Base-by-base conservation (phyloP, 176 grass and related monocot genomes). In the Hordeum marinum region DNA sequence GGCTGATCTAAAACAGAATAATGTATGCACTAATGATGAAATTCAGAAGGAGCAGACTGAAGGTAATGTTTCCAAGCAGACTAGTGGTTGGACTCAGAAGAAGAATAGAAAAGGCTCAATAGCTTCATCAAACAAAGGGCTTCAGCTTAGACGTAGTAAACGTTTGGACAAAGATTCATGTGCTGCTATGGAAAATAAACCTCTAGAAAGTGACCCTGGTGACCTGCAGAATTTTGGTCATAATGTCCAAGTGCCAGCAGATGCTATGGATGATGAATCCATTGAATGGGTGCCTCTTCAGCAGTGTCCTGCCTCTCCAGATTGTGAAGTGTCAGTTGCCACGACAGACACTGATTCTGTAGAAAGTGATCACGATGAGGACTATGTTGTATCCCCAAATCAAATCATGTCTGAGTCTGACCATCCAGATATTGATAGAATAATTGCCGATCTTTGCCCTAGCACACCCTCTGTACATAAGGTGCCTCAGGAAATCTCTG, bases 101-200 rank as follows among this genome's bases (percentile, higher is more conserved):
- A 64, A 63, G 48, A 82, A 71, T 15, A 71, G 48, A 43, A 82
- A 82, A 23, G 46, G 65, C 32, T 57, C 54, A 36, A 71, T 59
- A 5, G 48, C 65, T 71, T 71, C 37, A 39, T 72, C 39, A 79
- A 84, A 72, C 78, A 20, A 36, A 57, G 71, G 63, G 17, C 9
- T 83, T 62, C 80, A 78, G 10, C 86, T 78, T 78, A 83, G 64
- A 65, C 63, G 50, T 71, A 83, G 73, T 59, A 78, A 63, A 78
- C 29, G 54, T 48, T 72, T 88, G 54, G 54, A 73, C 20, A 88
- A 83, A 50, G 86, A 78, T 77, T 63, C 73, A 61, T 46, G 37
- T 60, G 37, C 72, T 39, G 26, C 10, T 63, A 45, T 72, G 11
- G 80, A 83, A 46, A 64, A 46, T 52, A 64, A 72, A 66, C 81